A percentile compares a stretch with the other conserved stretches of the same genome.
Evolutionary conservation across 371 early-diverging fungal genomes (phyloP).

Genomic region (Mortierella sp.): DNA sequence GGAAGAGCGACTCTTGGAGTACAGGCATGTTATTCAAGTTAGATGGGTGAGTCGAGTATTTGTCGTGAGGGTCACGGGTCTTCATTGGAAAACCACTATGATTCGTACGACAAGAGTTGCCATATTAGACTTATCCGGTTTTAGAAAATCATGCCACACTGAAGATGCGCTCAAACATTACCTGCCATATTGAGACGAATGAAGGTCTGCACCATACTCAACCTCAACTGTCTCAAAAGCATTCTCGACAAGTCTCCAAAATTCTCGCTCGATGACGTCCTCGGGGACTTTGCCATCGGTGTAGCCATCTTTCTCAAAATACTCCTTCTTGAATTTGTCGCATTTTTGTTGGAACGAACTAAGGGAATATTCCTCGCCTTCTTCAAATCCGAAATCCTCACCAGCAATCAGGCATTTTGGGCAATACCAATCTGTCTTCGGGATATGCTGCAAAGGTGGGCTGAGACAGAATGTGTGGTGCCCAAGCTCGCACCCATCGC

Average conservation of each 20-base stretch:
- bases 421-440: slow-evolving; percentile 91
- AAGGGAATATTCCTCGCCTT: slow-evolving; percentile 85
- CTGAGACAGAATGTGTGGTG: slow-evolving; percentile 87
- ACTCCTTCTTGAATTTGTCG: slow-evolving; percentile 83
- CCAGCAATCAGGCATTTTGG: slow-evolving; percentile 81
- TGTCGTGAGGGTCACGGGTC: slow-evolving; percentile 67
- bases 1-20: slow-evolving; percentile 84
- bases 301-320: slow-evolving; percentile 66
- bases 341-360: slow-evolving; percentile 83
- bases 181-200: slow-evolving; percentile 92
- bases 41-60: slow-evolving; percentile 81
- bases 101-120: neutral
- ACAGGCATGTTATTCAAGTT: slow-evolving; percentile 91
- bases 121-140: neutral
- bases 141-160: neutral
- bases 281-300: slow-evolving; percentile 71
- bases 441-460: slow-evolving; percentile 76
- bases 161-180: slow-evolving; percentile 26
- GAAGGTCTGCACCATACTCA: slow-evolving; percentile 97
- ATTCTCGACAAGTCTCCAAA: slow-evolving; percentile 92
- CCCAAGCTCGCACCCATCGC: slow-evolving; percentile 89
- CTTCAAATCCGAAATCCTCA: slow-evolving; percentile 96
- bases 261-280: slow-evolving; percentile 91
- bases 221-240: slow-evolving; percentile 92
- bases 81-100: slow-evolving; percentile 80